Percentiles rank a stretch among this genome's conserved stretches.
phyloP scores from a whole-genome alignment of 2,329 filamentous ascomycete species.

The Westerdykella ornata region DNA sequence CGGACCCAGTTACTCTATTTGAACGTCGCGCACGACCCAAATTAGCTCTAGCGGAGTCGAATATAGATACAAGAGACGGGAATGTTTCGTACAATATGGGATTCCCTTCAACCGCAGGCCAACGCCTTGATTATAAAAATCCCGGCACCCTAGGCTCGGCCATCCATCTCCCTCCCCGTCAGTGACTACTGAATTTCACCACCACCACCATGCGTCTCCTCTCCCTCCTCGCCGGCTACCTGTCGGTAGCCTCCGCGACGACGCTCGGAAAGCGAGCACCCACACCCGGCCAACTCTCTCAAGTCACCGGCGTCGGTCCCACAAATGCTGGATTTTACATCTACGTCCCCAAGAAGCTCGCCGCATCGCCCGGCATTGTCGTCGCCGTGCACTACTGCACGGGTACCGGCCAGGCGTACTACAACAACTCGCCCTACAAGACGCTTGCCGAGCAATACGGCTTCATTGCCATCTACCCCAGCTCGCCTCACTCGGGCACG shows the following conservation, averaged over 20 bases:
- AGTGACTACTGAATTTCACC: neutral
- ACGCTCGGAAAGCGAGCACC: slow-evolving; percentile 20
- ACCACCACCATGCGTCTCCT: slow-evolving; percentile 20
- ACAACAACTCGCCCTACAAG: slow-evolving; percentile 48
- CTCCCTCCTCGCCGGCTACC: slow-evolving; percentile 12
- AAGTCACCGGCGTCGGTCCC: slow-evolving; percentile 42
- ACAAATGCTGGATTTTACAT: slow-evolving; percentile 50
- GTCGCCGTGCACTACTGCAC: slow-evolving; percentile 54
- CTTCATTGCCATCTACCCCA: slow-evolving; percentile 56
- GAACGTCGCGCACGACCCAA: neutral
- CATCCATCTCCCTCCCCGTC: slow-evolving; percentile 1
- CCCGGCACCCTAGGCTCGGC: slow-evolving; percentile 1
- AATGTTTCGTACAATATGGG: neutral
- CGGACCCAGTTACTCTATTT: neutral
- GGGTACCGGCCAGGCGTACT: slow-evolving; percentile 47
- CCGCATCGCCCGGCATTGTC: slow-evolving; percentile 45
- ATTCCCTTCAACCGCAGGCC: slow-evolving; percentile 6
- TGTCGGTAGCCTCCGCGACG: slow-evolving; percentile 19
- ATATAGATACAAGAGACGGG: neutral
- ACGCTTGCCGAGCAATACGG: slow-evolving; percentile 50
- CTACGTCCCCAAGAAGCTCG: slow-evolving; percentile 43
- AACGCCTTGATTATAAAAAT: neutral
- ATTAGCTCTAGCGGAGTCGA: neutral
- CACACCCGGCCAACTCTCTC: slow-evolving; percentile 27
- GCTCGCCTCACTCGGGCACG: slow-evolving; percentile 45